Conservation (phyloP, 192 early-diverging fungal genomes). For the Coemansia biformis region DNA sequence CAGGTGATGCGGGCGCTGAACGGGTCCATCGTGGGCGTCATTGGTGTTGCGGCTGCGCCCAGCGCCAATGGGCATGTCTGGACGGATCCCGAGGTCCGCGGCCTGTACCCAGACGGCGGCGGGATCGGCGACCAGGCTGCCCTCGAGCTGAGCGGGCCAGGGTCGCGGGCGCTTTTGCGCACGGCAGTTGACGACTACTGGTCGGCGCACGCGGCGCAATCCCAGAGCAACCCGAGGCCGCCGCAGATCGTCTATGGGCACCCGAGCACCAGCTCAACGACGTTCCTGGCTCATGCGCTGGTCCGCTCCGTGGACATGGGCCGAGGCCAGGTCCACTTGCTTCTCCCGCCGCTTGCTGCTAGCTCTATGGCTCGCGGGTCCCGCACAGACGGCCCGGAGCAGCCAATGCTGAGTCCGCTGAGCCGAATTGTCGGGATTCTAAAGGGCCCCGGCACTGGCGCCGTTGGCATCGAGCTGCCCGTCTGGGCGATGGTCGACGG, state of each 20-base stretch:
- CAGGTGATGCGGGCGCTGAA: constrained; percentile 81
- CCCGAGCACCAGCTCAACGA: constrained; percentile 36
- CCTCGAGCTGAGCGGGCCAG: constrained; percentile 27
- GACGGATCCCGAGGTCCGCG: constrained; percentile 20
- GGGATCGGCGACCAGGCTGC: constrained; percentile 32
- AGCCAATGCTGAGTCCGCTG: constrained; percentile 2
- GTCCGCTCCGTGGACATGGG: constrained; percentile 62
- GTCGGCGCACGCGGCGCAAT: neutral
- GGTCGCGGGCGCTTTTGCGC: constrained; percentile 17
- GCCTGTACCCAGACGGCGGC: constrained; percentile 10
- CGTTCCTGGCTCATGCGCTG: constrained; percentile 60
- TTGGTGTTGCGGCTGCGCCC: constrained; percentile 42
- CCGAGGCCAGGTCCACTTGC: constrained; percentile 52
- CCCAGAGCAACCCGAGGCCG: neutral
- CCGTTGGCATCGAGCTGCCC: constrained; percentile 30
- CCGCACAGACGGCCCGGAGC: neutral
- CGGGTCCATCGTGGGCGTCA: constrained; percentile 74
- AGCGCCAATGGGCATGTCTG: constrained; percentile 20
- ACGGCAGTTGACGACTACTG: neutral
- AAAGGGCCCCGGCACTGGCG: constrained; percentile 32
- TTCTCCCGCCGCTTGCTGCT: constrained; percentile 47
- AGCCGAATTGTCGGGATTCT: constrained; percentile 32
- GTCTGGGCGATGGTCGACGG: constrained; percentile 35
- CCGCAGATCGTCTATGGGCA: constrained; percentile 46
- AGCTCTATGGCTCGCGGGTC: neutral